These are phyloP conservation scores for Guillardia theta DNA, from an alignment of 78 protist species.

Conservation along the genomic window DNA sequence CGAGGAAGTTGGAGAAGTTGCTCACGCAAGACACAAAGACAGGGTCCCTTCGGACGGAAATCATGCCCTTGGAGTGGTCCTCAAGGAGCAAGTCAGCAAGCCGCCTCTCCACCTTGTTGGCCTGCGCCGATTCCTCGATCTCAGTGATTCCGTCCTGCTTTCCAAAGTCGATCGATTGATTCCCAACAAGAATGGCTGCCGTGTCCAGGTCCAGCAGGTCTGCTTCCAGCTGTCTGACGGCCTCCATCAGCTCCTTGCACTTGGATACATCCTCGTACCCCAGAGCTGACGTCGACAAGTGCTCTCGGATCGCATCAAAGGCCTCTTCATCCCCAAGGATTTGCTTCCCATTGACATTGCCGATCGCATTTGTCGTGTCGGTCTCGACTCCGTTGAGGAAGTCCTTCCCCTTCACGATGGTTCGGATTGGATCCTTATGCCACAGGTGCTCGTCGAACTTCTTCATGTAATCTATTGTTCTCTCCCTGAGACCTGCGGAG, in stretches of 20 bases:
- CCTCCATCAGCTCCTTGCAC: no score
- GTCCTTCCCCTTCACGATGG: constrained; percentile 19
- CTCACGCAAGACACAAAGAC: constrained; percentile 56
- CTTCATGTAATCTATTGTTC: background rate
- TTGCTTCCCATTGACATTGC: constrained; percentile 15
- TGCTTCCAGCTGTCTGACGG: background rate
- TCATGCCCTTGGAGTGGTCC: background rate
- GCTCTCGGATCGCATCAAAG: background rate
- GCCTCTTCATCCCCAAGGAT: background rate
- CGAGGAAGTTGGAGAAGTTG: constrained; percentile 64
- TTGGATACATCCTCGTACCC: no score
- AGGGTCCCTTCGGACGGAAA: background rate
- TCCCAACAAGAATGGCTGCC: background rate
- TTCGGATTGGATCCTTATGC: constrained; percentile 25
- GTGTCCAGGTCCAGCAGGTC: background rate
- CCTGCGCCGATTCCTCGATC: constrained; percentile 48
- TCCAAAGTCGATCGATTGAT: constrained; percentile 55
- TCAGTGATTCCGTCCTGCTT: constrained; percentile 70
- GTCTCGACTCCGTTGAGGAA: background rate
- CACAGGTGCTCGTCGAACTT: background rate
- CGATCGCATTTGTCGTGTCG: constrained; percentile 25
- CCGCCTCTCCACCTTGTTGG: constrained; percentile 43
- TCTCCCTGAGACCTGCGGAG: background rate
- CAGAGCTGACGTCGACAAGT: background rate
- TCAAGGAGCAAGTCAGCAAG: background rate